Base-by-base conservation (phyloP, 805 yeast species). In the Komagataella pseudopastoris region DNA sequence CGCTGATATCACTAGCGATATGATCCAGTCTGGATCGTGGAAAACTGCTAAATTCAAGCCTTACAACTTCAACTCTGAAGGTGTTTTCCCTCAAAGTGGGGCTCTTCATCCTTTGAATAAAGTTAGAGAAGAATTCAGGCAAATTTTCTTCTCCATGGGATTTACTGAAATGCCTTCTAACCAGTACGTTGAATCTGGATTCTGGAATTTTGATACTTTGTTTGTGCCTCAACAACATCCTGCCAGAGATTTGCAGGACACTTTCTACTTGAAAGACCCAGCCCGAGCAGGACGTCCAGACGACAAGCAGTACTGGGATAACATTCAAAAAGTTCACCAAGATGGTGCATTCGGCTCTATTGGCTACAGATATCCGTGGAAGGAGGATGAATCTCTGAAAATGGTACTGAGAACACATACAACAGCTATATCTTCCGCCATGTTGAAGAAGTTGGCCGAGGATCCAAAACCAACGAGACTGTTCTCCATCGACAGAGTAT, bases 161-260 rank as follows among this genome's bases (percentile, higher is more conserved):
- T 93, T 93, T 81, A 81, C 93, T 24, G 99, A 93, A 72, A 93
- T 93, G 99, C 96, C 99, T 54, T 85, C 99, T 23, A 91, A 91
- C 69, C 96, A 91, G 69, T 93, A 90, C 66, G 99, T 93, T 51
- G 99, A 93, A 66, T 80, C 93, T 16, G 98, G 98, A 4, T 93
- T 93, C 81, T 93, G 99, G 99, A 93, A 93, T 71, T 93, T 93
- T 64, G 99, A 93, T 68, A 81, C 99, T 3, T 77, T 93, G 62
- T 93, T 73, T 62, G 99, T 93, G 51, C 99, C 99, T 52, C 99
- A 93, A 73, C 98, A 93, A 73, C 99, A 93, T 72, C 99, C 99
- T 16, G 99, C 99, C 49, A 84, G 99, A 74, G 99, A 93, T 67
- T 77, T 93, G 67, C 99, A 93, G 71, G 99, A 93, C 71, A 93